Percentiles rank a stretch among this genome's conserved stretches.
Conservation (phyloP, 1,284 basidiomycete genomes). For the Erythrobasidium hasegawianum region DNA sequence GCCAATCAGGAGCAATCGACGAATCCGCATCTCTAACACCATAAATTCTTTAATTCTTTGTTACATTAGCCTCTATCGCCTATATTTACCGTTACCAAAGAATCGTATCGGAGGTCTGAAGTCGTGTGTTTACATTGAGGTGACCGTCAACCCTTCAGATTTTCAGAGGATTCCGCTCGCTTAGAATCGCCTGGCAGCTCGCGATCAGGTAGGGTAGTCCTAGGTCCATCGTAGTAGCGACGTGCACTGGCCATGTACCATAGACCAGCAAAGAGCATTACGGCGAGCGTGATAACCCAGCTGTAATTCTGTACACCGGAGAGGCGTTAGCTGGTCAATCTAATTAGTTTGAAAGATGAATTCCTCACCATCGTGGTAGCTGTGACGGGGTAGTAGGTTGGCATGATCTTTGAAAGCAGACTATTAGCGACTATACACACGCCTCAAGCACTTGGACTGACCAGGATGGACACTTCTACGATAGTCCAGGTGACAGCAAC, state of each 20-base stretch:
- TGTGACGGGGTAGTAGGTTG: slow-evolving; percentile 66
- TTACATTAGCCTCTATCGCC: too few relatives aligned
- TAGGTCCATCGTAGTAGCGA: slow-evolving; percentile 52
- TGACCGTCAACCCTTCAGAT: too few relatives aligned
- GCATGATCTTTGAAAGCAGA: slow-evolving; percentile 65
- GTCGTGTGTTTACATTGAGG: too few relatives aligned
- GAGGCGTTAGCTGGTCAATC: slow-evolving; percentile 2
- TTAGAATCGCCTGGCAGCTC: too few relatives aligned
- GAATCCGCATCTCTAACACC: too few relatives aligned
- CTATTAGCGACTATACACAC: slow-evolving; percentile 61
- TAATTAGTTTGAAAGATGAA: slow-evolving; percentile 29
- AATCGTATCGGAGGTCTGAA: too few relatives aligned
- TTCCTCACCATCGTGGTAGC: slow-evolving; percentile 57
- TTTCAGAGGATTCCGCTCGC: too few relatives aligned
- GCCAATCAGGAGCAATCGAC: too few relatives aligned
- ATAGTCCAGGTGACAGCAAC: slow-evolving; percentile 59
- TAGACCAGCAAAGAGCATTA: slow-evolving; percentile 49
- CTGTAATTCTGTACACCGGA: slow-evolving; percentile 42
- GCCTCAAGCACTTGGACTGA: neutral
- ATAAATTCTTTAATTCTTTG: too few relatives aligned
- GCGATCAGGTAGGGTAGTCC: slow-evolving; percentile 29
- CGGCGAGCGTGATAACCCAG: slow-evolving; percentile 50
- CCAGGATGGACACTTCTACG: slow-evolving; percentile 47
- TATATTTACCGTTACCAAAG: too few relatives aligned
- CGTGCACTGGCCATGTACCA: slow-evolving; percentile 53